phyloP scores from a whole-genome alignment of 2,329 filamentous ascomycete species.

The Penicillium sp. region DNA sequence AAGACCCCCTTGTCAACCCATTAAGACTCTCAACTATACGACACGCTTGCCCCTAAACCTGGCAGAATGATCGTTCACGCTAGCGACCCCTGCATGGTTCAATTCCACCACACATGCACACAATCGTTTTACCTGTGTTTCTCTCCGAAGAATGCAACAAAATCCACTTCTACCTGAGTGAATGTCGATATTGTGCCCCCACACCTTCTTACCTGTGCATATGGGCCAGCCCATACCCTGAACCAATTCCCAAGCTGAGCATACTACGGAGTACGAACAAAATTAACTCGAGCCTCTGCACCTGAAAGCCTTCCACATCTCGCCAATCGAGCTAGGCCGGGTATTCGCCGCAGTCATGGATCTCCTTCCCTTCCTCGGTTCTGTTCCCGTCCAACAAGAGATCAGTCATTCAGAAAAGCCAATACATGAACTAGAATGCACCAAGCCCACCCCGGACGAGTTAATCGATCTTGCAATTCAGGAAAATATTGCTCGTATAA shows the following conservation, averaged over 20 bases:
- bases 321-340: background rate
- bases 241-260: too few species aligned
- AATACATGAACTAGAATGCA: background rate
- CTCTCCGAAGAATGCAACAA: too few species aligned
- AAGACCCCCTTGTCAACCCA: background rate
- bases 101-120: too few species aligned
- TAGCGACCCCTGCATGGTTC: too few species aligned
- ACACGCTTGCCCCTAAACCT: too few species aligned
- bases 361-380: background rate
- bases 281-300: background rate
- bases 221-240: too few species aligned
- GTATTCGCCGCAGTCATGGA: background rate
- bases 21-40: background rate
- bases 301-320: background rate
- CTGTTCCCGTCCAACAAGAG: background rate
- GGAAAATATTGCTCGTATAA: conserved; percentile 3
- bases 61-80: too few species aligned
- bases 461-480: conserved; percentile 17
- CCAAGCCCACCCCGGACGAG: background rate
- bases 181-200: too few species aligned
- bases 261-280: background rate
- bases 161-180: too few species aligned
- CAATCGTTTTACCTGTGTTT: too few species aligned
- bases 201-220: too few species aligned
- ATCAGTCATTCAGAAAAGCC: background rate